These are phyloP conservation scores for Talaromyces amestolkiae DNA, from an alignment of 2,329 filamentous ascomycete species.

Conservation along the genomic window DNA sequence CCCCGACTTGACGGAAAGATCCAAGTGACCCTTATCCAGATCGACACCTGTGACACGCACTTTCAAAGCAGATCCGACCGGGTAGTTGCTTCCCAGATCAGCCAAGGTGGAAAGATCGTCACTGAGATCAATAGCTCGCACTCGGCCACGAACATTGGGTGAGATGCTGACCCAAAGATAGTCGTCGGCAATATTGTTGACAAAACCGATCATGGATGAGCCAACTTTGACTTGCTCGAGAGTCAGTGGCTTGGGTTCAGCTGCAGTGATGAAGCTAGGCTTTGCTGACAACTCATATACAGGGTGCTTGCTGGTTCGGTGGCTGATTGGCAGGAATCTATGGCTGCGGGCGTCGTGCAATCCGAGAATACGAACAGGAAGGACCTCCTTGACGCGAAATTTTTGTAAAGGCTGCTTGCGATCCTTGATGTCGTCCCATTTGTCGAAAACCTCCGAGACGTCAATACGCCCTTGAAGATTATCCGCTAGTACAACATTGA, in stretches of 20 bases:
- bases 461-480: slow-evolving; percentile 91
- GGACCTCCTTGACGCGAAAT: slow-evolving; percentile 68
- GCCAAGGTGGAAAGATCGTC: slow-evolving; percentile 79
- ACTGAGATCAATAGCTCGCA: slow-evolving; percentile 78
- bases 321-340: slow-evolving; percentile 85
- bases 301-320: slow-evolving; percentile 72
- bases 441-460: slow-evolving; percentile 84
- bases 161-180: slow-evolving; percentile 89
- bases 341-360: slow-evolving; percentile 88
- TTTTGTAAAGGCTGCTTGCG: slow-evolving; percentile 74
- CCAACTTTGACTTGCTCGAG: slow-evolving; percentile 71
- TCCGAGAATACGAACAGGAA: slow-evolving; percentile 76
- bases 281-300: slow-evolving; percentile 87
- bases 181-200: slow-evolving; percentile 82
- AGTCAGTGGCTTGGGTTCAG: slow-evolving; percentile 62
- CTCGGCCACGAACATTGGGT: slow-evolving; percentile 79
- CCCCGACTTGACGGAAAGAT: slow-evolving; percentile 74
- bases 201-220: slow-evolving; percentile 72
- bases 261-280: slow-evolving; percentile 54
- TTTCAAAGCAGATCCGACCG: slow-evolving; percentile 81
- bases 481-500: slow-evolving; percentile 85
- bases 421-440: slow-evolving; percentile 81
- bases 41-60: slow-evolving; percentile 77
- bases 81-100: slow-evolving; percentile 76
- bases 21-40: slow-evolving; percentile 68